Conservation (phyloP, 768 basidiomycete species). For the Boletus eberwhitei region DNA sequence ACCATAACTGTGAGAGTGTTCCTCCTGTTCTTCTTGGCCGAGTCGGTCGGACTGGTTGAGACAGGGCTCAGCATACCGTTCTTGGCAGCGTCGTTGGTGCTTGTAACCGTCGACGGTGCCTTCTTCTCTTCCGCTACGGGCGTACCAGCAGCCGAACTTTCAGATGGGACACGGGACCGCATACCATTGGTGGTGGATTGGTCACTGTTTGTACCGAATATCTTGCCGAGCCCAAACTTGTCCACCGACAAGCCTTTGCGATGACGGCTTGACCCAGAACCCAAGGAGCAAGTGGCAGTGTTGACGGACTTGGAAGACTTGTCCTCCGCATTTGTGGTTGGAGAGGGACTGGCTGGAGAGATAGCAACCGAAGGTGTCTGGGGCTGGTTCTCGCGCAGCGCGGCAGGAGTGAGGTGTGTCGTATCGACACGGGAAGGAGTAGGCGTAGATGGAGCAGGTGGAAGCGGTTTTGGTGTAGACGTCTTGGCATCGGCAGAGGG, state of each 20-base stretch:
- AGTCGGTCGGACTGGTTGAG: conserved; percentile 24
- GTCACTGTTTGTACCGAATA: conserved; percentile 52
- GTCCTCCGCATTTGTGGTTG: conserved; percentile 28
- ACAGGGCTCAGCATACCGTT: conserved; percentile 37
- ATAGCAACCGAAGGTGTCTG: conserved; percentile 34
- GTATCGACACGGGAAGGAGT: conserved; percentile 20
- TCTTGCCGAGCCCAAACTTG: conserved; percentile 74
- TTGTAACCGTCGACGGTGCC: conserved; percentile 1
- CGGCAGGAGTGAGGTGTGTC: conserved; percentile 20
- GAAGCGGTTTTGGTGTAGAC: conserved; percentile 29
- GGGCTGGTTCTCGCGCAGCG: conserved; percentile 27
- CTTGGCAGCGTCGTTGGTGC: conserved; percentile 22
- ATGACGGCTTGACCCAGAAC: conserved; percentile 49
- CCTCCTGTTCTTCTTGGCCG: conserved; percentile 59
- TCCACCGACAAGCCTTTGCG: conserved; percentile 73
- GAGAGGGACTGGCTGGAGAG: conserved; percentile 43
- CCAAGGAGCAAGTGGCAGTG: conserved; percentile 31
- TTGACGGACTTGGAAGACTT: conserved; percentile 29
- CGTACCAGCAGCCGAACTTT: conserved; percentile 31
- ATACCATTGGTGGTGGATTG: conserved; percentile 30
- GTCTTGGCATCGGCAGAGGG: conserved; percentile 12
- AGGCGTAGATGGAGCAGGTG: conserved; percentile 25
- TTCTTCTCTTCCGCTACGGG: conserved; percentile 20
- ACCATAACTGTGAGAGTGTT: conserved; percentile 89
- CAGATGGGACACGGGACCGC: conserved; percentile 43